Base-by-base conservation (phyloP, 1,139 yeast species). In the Nadsonia commutata region DNA sequence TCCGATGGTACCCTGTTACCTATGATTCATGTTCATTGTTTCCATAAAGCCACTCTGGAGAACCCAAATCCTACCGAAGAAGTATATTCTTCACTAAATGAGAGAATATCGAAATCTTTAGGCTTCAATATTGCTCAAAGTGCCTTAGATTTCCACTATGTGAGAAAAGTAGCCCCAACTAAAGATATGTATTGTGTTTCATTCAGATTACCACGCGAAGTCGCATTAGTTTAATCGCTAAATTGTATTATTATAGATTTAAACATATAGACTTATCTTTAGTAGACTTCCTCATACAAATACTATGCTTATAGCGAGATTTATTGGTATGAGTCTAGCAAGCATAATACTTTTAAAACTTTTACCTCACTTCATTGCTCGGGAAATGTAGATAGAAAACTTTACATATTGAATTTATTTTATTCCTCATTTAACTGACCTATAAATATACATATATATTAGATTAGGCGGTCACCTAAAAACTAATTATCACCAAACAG, bases 111-210 rank as follows among this genome's bases (percentile, higher is more conserved):
- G n/a, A 58, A 66, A 1, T 64, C 76, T 21, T 63, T 90, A 50
- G 67, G 71, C 2, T 68, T 53, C 53, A 67, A 72, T 1, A 63
- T 78, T 17, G 65, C 76, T 1, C 62, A 66, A 6, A 56, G 45
- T 9, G 53, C 63, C 0, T 65, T 82, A 38, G 56, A 63, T 1
- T 81, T 86, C 61, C 97, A 88, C 57, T 66, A 80, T 51, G 98
- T 93, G 13, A 74, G 98, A 56, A 79, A 78, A 58, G 98, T 93
- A 13, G 90, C 98, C 0, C 98, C 98, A 2, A 85, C 96, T 2
- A 93, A 90, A 59, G 90, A 90, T 31, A 90, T 90, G 98, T 88
- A 76, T 58, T 86, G 97, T 60, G 83, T 84, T 3, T 68, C 88
- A 8, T 86, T 88, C 62, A 62, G 63, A 52, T 68, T 90, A 38